Base-by-base conservation (phyloP, 805 yeast species). In the Saturnispora sanitii region DNA sequence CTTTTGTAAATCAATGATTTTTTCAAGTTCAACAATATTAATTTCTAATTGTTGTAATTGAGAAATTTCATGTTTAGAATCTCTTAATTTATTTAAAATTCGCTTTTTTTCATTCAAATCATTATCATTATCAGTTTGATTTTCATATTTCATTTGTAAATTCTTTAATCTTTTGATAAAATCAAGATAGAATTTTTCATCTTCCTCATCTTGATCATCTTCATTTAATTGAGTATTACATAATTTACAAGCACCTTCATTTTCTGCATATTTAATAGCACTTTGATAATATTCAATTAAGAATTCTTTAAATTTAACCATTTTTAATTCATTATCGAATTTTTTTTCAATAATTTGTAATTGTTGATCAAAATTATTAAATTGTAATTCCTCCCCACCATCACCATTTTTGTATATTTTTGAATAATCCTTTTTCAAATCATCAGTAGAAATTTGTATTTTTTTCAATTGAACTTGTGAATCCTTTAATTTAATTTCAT, bases 191-290 rank as follows among this genome's bases (percentile, higher is more conserved):
- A 35, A 48, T 27, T 51, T 44, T n/a, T 41, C 39, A 23, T 28
- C 43, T 31, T 35, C 20, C 13, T 25, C 40, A 17, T 35, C 40
- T 12, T 37, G 30, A 15, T 34, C 58, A 1, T 53, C 51, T 8
- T 62, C 64, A 13, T 71, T 71, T 58, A 87, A 82, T 11, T 70
- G 65, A 38, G 94, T 67, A 16, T 73, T 72, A 57, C 97, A 90
- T 33, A 88, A 62, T 33, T 79, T 62, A 58, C 96, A 90, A 36
- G 73, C 66, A 9, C 77, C 68, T 7, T 71, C 67, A 4, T 55
- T 52, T 21, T 73, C 61, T 0, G 94, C 92, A 31, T 71, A 57
- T 23, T 74, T 71, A 9, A 82, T 59, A 0, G 96, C 96, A 33
- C 73, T 74, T 18, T 67, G 59, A 52, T 83, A 86, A 59, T 80